These are phyloP conservation scores for Nemania sp. DNA, from an alignment of 2,329 filamentous ascomycete species.

Conservation along the genomic window DNA sequence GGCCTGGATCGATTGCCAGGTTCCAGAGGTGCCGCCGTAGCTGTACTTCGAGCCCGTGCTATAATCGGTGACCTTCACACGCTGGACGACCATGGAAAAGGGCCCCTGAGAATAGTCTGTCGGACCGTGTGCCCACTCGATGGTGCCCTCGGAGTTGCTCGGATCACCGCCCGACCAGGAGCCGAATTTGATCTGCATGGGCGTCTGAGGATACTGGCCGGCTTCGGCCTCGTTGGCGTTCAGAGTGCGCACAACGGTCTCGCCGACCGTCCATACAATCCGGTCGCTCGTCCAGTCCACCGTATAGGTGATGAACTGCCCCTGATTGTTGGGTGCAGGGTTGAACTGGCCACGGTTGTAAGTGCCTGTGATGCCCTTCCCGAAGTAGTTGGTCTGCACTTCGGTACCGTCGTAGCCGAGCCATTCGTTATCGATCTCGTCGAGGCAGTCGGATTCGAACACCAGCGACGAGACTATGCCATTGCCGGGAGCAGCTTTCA, in stretches of 20 bases:
- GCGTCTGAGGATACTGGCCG: slow-evolving; percentile 88
- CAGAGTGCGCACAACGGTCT: slow-evolving; percentile 75
- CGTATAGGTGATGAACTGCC: slow-evolving; percentile 79
- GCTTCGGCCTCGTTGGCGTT: slow-evolving; percentile 67
- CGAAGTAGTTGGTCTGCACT: slow-evolving; percentile 97
- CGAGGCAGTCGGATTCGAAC: slow-evolving; percentile 85
- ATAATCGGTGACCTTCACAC: slow-evolving; percentile 81
- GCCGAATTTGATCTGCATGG: slow-evolving; percentile 92
- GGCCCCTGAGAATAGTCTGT: slow-evolving; percentile 85
- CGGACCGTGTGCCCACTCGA: slow-evolving; percentile 83
- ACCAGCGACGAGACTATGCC: slow-evolving; percentile 95
- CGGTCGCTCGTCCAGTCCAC: slow-evolving; percentile 88
- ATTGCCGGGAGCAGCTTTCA: slow-evolving; percentile 84
- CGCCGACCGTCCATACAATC: slow-evolving; percentile 85
- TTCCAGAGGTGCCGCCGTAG: slow-evolving; percentile 78
- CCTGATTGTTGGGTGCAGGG: slow-evolving; percentile 69
- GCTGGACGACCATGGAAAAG: slow-evolving; percentile 82
- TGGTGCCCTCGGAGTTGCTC: slow-evolving; percentile 76
- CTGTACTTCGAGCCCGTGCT: slow-evolving; percentile 85
- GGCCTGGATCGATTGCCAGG: slow-evolving; percentile 79
- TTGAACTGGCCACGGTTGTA: slow-evolving; percentile 89
- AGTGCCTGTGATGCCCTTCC: slow-evolving; percentile 82
- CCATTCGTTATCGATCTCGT: slow-evolving; percentile 99
- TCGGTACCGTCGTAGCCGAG: slow-evolving; percentile 74
- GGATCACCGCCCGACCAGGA: slow-evolving; percentile 90